Evolutionary conservation across 148 eudicot genomes (phyloP).

Genomic region (Amaranthus palmeri): DNA sequence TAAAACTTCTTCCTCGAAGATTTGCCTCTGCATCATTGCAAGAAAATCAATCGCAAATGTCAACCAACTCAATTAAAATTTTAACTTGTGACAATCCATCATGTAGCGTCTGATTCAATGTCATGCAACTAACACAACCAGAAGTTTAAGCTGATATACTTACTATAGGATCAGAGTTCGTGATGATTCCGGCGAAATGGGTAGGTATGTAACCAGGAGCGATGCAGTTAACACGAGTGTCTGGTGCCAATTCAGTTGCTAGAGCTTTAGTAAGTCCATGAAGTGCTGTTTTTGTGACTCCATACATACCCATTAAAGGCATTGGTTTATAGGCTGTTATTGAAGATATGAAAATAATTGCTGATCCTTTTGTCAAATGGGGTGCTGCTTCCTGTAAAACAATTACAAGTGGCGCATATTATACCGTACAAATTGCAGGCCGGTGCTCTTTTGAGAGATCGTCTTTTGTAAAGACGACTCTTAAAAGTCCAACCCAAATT

Average conservation of each 20-base stretch:
- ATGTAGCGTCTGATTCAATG: neutral
- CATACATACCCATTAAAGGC: constrained; percentile 53
- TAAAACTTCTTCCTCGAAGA: constrained; percentile 38
- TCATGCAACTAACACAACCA: neutral
- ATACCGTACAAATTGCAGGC: too few relatives aligned
- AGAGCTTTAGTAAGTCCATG: constrained; percentile 54
- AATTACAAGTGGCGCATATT: too few relatives aligned
- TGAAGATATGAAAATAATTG: constrained; percentile 62
- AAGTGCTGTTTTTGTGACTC: constrained; percentile 76
- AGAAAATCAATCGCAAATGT: neutral
- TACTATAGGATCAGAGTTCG: constrained; percentile 34
- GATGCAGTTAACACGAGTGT: constrained; percentile 72
- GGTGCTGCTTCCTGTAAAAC: constrained; percentile 65
- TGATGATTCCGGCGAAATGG: constrained; percentile 39
- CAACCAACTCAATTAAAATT: neutral
- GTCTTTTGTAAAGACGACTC: too few relatives aligned
- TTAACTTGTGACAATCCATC: too few relatives aligned
- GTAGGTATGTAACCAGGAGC: constrained; percentile 88
- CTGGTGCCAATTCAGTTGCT: constrained; percentile 56
- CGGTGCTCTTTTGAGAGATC: too few relatives aligned
- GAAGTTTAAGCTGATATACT: constrained; percentile 10
- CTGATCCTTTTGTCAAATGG: constrained; percentile 54
- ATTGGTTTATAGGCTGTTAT: constrained; percentile 41
- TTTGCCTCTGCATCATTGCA: neutral
- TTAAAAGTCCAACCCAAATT: too few relatives aligned